phyloP scores from a whole-genome alignment of 257 asterid genomes.

The Avicennia marina region DNA sequence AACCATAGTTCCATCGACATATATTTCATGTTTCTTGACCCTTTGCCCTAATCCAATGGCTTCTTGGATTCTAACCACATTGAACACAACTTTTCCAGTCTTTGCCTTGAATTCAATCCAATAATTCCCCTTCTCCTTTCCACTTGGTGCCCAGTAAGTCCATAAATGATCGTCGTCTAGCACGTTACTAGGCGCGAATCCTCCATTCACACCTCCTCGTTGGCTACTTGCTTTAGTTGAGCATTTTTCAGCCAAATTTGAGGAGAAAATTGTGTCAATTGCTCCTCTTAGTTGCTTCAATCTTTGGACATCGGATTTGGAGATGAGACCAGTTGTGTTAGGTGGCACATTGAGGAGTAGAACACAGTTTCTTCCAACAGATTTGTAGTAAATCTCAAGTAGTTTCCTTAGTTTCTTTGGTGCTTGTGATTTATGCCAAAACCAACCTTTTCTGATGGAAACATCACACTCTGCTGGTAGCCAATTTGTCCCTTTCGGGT shows the following conservation, averaged over 20 bases:
- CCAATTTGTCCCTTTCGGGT: slow-evolving; percentile 78
- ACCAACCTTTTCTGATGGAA: slow-evolving; percentile 83
- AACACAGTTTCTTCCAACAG: slow-evolving; percentile 88
- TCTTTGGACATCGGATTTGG: slow-evolving; percentile 50
- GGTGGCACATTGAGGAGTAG: slow-evolving; percentile 89
- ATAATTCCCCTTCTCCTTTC: slow-evolving; percentile 24
- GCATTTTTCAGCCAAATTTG: slow-evolving; percentile 49
- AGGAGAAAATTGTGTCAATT: slow-evolving; percentile 46
- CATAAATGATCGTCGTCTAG: slow-evolving; percentile 70
- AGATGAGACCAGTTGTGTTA: slow-evolving; percentile 65
- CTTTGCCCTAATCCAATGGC: slow-evolving; percentile 90
- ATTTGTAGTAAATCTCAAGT: slow-evolving; percentile 72
- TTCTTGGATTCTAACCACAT: slow-evolving; percentile 84
- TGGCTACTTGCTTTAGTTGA: slow-evolving; percentile 50
- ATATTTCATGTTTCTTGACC: slow-evolving; percentile 50
- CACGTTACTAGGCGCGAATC: slow-evolving; percentile 55
- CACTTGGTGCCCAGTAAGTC: slow-evolving; percentile 89
- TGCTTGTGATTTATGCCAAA: slow-evolving; percentile 77
- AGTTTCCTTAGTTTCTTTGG: slow-evolving; percentile 59
- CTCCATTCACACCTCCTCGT: slow-evolving; percentile 51
- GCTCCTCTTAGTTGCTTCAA: slow-evolving; percentile 62
- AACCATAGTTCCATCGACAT: slow-evolving; percentile 46
- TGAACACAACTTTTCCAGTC: slow-evolving; percentile 41
- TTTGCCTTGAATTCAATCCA: slow-evolving; percentile 65
- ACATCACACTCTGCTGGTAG: slow-evolving; percentile 94